These are phyloP conservation scores for Paecilomyces sp. DNA, from an alignment of 2,329 filamentous ascomycete genomes.

Conservation along the genomic window DNA sequence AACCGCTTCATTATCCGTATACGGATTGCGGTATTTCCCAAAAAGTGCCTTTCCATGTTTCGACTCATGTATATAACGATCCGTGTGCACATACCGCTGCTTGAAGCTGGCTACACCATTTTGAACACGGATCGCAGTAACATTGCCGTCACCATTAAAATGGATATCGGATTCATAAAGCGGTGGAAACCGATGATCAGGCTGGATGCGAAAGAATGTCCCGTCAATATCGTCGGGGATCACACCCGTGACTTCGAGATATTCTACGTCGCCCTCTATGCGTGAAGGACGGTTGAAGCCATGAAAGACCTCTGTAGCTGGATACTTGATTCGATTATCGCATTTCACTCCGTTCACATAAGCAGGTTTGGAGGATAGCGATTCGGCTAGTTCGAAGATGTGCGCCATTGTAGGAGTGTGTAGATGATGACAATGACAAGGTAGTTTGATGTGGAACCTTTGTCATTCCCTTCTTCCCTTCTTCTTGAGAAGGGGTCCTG, in stretches of 20 bases:
- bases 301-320: not conserved
- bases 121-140: constrained; percentile 36
- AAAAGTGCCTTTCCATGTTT: constrained; percentile 38
- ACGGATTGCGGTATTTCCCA: constrained; percentile 53
- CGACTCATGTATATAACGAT: constrained; percentile 33
- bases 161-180: constrained; percentile 48
- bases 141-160: constrained; percentile 39
- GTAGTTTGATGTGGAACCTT: not conserved
- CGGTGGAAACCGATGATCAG: constrained; percentile 46
- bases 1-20: constrained; percentile 43
- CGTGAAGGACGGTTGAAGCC: not conserved
- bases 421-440: not conserved
- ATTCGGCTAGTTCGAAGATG: not conserved
- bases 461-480: not conserved
- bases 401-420: not conserved
- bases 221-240: constrained; percentile 38
- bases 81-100: constrained; percentile 37
- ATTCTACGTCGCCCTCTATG: not conserved
- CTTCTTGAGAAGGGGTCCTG: too few relatives aligned
- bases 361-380: not conserved
- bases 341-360: not conserved
- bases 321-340: not conserved
- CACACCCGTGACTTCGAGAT: constrained; percentile 13
- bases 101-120: constrained; percentile 37
- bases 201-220: constrained; percentile 39